Percentiles rank a stretch among this genome's conserved stretches.
Evolutionary conservation across 345 rosid species (phyloP).

Genomic region (Turnera subulata): DNA sequence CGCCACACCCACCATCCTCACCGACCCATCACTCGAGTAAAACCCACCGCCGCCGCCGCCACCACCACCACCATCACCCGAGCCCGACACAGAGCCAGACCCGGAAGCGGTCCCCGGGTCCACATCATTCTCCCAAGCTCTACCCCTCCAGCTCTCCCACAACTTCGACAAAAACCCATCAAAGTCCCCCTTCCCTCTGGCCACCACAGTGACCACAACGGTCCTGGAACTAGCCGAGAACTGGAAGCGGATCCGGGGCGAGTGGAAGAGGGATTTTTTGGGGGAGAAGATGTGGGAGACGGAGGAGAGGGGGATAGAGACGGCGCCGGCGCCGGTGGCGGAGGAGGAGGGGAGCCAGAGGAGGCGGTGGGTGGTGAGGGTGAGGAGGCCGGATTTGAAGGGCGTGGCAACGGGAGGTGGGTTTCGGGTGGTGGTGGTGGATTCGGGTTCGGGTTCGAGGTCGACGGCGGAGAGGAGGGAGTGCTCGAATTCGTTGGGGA

Average conservation of each 20-base stretch:
- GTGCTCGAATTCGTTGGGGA: constrained; percentile 63
- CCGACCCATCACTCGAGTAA: constrained; percentile 67
- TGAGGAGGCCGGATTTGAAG: constrained; percentile 58
- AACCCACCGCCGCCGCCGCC: constrained; percentile 46
- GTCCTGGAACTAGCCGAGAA: constrained; percentile 40
- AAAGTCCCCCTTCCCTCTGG: constrained; percentile 79
- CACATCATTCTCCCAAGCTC: too few species aligned
- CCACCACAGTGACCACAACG: constrained; percentile 54
- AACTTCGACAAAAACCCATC: too few species aligned
- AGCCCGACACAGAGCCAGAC: constrained; percentile 2
- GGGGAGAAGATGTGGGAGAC: constrained; percentile 51
- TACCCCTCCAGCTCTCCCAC: too few species aligned
- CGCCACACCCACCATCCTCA: constrained; percentile 91
- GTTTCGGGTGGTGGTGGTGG: background rate
- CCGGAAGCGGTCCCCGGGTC: constrained; percentile 30
- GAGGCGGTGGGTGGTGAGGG: constrained; percentile 86
- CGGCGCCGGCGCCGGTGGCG: constrained; percentile 23
- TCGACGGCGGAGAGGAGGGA: constrained; percentile 75
- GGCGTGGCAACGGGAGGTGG: constrained; percentile 23
- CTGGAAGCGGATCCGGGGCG: constrained; percentile 84
- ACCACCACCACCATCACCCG: constrained; percentile 22
- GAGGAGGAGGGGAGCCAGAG: constrained; percentile 65
- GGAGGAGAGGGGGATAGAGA: constrained; percentile 43
- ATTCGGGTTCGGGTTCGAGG: constrained; percentile 54
- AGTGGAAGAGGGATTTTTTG: constrained; percentile 77